These are phyloP conservation scores for Amaranthus tricolor DNA, from an alignment of 179 eudicot genomes.

Conservation along the genomic window DNA sequence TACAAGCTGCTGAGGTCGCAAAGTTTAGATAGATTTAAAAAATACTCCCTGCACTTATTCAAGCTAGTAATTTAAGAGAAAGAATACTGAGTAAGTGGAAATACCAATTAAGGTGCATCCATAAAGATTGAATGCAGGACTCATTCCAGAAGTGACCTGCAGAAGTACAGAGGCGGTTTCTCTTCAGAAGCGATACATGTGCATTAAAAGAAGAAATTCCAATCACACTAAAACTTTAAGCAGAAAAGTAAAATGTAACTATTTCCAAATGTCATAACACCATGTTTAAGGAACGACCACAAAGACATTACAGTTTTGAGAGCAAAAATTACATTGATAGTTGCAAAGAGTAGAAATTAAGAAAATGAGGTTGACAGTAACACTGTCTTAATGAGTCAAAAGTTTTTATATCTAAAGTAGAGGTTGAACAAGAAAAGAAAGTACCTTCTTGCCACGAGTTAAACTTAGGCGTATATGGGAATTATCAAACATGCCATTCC, in stretches of 20 bases:
- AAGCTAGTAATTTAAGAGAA: background rate
- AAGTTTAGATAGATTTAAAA: background rate
- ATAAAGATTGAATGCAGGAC: slow-evolving; percentile 85
- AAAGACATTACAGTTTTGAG: background rate
- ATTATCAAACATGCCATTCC: slow-evolving; percentile 90
- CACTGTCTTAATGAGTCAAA: background rate
- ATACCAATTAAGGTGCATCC: slow-evolving; percentile 96
- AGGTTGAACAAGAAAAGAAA: background rate
- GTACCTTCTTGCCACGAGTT: slow-evolving; percentile 94
- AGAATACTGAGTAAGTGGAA: background rate
- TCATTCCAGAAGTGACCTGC: slow-evolving; percentile 98
- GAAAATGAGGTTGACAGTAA: slow-evolving; percentile 7
- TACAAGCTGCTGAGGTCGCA: background rate
- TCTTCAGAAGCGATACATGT: slow-evolving; percentile 3
- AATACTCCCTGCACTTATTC: background rate
- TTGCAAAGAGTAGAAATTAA: background rate
- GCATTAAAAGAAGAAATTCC: background rate
- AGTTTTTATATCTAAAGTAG: background rate
- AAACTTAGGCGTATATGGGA: slow-evolving; percentile 88
- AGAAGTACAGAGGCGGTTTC: slow-evolving; percentile 1
- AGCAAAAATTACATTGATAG: background rate
- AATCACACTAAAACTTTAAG: background rate
- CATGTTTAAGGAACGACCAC: background rate
- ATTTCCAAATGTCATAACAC: background rate
- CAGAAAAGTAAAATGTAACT: background rate